phyloP scores from a whole-genome alignment of 306 rosid genomes.

The Lablab purpureus region DNA sequence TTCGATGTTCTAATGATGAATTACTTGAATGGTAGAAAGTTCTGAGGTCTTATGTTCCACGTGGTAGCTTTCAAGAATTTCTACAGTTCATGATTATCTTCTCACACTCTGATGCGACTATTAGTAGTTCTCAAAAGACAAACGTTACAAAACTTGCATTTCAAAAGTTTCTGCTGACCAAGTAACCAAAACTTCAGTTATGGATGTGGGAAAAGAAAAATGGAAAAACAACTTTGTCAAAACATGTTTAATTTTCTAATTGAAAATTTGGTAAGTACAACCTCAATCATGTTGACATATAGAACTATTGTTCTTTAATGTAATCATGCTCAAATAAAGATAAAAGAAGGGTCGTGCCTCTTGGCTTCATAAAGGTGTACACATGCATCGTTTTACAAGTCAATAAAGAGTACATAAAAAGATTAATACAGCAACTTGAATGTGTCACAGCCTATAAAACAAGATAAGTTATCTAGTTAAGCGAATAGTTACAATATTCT shows the following conservation, averaged over 20 bases:
- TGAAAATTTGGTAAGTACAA: too few species aligned
- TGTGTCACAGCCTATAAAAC: constrained; percentile 18
- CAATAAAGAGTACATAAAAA: constrained; percentile 3
- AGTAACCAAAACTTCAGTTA: background rate
- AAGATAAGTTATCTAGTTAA: background rate
- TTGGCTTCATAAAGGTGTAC: background rate
- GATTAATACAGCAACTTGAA: constrained; percentile 42
- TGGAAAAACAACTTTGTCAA: background rate
- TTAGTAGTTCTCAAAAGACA: background rate
- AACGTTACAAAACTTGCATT: background rate
- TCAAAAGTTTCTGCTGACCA: background rate
- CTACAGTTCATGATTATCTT: background rate
- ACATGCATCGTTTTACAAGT: constrained; percentile 4
- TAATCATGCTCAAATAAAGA: background rate
- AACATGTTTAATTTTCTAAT: background rate
- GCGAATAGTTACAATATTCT: background rate
- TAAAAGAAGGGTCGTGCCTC: background rate
- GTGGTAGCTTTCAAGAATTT: background rate
- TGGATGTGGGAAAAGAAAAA: background rate
- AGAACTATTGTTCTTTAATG: background rate
- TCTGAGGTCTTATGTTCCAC: background rate
- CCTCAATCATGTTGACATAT: background rate
- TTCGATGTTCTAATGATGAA: too few species aligned
- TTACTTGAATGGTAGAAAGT: background rate
- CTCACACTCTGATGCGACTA: background rate